These are phyloP conservation scores for Bromus sterilis DNA, from an alignment of 176 grass and related monocot genomes.

Conservation along the genomic window DNA sequence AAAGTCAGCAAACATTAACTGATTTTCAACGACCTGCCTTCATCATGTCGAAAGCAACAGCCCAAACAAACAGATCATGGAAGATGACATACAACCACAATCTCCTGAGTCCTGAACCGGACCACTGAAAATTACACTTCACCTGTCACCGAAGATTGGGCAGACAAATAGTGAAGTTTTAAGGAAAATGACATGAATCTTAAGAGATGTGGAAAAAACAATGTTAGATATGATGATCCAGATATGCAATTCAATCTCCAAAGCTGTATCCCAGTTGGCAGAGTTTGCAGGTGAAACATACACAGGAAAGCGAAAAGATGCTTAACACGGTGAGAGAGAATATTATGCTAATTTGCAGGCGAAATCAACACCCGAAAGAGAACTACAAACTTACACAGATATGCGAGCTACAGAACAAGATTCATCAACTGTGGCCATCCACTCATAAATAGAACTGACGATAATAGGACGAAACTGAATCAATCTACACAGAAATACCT, in stretches of 20 bases:
- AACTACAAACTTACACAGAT: conserved; percentile 21
- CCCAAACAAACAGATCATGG: neutral
- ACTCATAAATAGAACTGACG: neutral
- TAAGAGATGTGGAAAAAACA: neutral
- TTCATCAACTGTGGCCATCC: neutral
- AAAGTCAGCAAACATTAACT: conserved; percentile 15
- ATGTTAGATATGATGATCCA: no score
- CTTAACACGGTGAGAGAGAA: neutral
- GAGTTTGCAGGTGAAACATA: neutral
- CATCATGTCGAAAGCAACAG: conserved; percentile 18
- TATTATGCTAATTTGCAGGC: neutral
- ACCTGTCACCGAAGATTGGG: conserved; percentile 2
- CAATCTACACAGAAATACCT: conserved; percentile 36
- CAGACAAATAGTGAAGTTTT: conserved; percentile 2
- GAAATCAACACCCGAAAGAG: neutral
- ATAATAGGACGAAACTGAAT: conserved; percentile 5
- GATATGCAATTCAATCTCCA: neutral
- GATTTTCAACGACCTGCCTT: conserved; percentile 15
- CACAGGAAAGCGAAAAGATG: neutral
- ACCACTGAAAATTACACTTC: neutral
- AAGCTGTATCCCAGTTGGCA: neutral
- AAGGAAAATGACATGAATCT: neutral
- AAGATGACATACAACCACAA: conserved; percentile 1
- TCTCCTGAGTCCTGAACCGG: conserved; percentile 10
- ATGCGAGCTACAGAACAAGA: conserved; percentile 11